Percentiles rank a stretch among this genome's conserved stretches.
Evolutionary conservation across 805 yeast species (phyloP).

Genomic region (Lachancea fermentati): DNA sequence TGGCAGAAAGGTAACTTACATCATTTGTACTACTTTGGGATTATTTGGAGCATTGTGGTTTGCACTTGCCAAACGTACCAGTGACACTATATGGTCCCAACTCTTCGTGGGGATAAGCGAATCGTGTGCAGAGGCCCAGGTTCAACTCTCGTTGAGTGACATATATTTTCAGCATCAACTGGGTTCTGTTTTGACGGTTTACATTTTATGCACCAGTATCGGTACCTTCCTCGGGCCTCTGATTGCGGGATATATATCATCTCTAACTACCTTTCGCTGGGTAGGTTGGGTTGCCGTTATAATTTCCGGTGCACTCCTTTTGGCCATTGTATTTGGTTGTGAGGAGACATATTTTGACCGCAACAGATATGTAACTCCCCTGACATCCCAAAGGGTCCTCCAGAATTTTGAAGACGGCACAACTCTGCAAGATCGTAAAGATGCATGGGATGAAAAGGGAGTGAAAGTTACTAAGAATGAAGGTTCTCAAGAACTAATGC

Average conservation of each 20-base stretch:
- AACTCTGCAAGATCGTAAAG: not conserved
- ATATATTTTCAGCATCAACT: slow-evolving; percentile 73
- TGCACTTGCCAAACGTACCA: slow-evolving; percentile 45
- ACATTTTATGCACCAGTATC: slow-evolving; percentile 66
- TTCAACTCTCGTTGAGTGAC: slow-evolving; percentile 63
- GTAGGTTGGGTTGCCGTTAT: slow-evolving; percentile 66
- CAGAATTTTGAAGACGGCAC: slow-evolving; percentile 2
- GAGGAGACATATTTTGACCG: slow-evolving; percentile 72
- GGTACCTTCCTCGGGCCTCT: slow-evolving; percentile 79
- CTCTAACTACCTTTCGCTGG: slow-evolving; percentile 66
- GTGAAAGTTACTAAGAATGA: too few species aligned
- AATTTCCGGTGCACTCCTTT: slow-evolving; percentile 51
- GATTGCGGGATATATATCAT: slow-evolving; percentile 67
- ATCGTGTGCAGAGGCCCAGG: slow-evolving; percentile 70
- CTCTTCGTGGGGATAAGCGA: slow-evolving; percentile 76
- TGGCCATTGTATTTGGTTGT: slow-evolving; percentile 51
- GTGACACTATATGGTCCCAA: slow-evolving; percentile 73
- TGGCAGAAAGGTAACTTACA: slow-evolving; percentile 60
- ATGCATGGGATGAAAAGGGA: not conserved
- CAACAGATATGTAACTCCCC: slow-evolving; percentile 35
- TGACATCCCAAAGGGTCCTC: slow-evolving; percentile 16
- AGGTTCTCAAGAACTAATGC: too few species aligned
- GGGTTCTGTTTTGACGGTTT: slow-evolving; percentile 65
- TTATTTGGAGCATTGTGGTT: slow-evolving; percentile 68
- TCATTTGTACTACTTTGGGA: slow-evolving; percentile 56